Base-by-base conservation (phyloP, 169 alveolate species). In the Eimeria necatrix region DNA sequence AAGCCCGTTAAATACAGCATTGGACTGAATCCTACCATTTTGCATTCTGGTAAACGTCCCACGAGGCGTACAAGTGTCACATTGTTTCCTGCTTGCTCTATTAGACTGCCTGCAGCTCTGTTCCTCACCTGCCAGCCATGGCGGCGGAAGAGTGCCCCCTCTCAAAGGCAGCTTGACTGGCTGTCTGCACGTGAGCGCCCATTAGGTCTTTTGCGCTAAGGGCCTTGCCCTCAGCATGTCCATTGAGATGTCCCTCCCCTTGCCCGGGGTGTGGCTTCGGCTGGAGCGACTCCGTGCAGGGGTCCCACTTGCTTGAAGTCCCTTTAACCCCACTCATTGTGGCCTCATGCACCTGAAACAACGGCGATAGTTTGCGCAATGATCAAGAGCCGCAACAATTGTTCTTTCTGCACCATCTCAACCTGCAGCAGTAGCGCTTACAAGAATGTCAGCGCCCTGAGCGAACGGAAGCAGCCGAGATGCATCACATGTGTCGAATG, bases 141-240 rank as follows among this genome's bases (percentile, higher is more conserved):
- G 93, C 94, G 41, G 96, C 93, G 26, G 97, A 96, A 56, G 98
- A 96, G 64, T 96, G 98, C 56, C 98, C 98, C 26, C 97, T 51
- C 68, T 95, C 96, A 41, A 96, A 84, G 51, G 96, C 96, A 16
- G 94, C 86, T 80, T 91, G 88, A 46, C 96, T 95, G 48, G 95
- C 94, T 41, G 81, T 24, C 60, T 85, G 76, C 53, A 85, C 92
- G 4, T 85, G 92, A 41, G 81, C 5, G 24, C 92, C 92, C 92
- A 85, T 85, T 6, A 85, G 92, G 64, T 85, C 92, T 60, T 49
- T 60, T 32, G 92, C 80, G 81, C 81, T 60, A 24, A 51, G 49
- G 24, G 51, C 41, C 49, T 41, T 60, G 18, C 52, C 53, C 60
- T 85, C 92, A 6, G 51, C 92, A 26, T 41, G 16, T 6, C 81